phyloP scores from a whole-genome alignment of 768 basidiomycete genomes.

The Chiua virens region DNA sequence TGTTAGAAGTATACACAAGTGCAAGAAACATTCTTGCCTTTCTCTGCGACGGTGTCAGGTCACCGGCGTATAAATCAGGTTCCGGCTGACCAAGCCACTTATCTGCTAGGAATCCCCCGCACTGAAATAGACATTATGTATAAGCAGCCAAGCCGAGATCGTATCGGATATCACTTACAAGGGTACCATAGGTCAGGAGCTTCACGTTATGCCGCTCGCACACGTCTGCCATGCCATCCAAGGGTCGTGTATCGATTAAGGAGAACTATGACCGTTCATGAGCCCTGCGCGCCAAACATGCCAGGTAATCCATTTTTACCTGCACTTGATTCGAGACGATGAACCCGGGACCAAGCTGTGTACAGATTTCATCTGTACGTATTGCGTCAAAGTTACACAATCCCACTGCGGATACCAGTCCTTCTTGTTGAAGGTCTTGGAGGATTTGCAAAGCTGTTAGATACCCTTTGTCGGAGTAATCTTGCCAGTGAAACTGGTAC shows the following conservation, averaged over 20 bases:
- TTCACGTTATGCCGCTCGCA: slow-evolving; percentile 73
- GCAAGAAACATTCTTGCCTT: slow-evolving; percentile 48
- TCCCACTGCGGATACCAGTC: slow-evolving; percentile 64
- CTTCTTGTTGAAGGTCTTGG: slow-evolving; percentile 56
- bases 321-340: slow-evolving; percentile 85
- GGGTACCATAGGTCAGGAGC: slow-evolving; percentile 77
- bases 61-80: slow-evolving; percentile 67
- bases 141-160: neutral
- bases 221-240: slow-evolving; percentile 75
- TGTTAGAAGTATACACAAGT: too few relatives aligned
- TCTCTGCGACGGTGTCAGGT: slow-evolving; percentile 78
- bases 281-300: neutral
- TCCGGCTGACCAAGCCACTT: slow-evolving; percentile 67
- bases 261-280: slow-evolving; percentile 59
- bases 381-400: slow-evolving; percentile 81
- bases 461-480: slow-evolving; percentile 54
- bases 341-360: slow-evolving; percentile 63
- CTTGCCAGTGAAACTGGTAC: slow-evolving; percentile 77
- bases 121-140: slow-evolving; percentile 43
- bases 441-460: slow-evolving; percentile 51
- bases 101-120: slow-evolving; percentile 81
- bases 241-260: slow-evolving; percentile 73
- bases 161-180: slow-evolving; percentile 47
- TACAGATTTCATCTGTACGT: slow-evolving; percentile 78
- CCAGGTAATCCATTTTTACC: slow-evolving; percentile 38